A percentile compares a stretch with the other conserved stretches of the same genome.
These are phyloP conservation scores for Mycena venus DNA, from an alignment of 768 basidiomycete species.

Conservation along the genomic window DNA sequence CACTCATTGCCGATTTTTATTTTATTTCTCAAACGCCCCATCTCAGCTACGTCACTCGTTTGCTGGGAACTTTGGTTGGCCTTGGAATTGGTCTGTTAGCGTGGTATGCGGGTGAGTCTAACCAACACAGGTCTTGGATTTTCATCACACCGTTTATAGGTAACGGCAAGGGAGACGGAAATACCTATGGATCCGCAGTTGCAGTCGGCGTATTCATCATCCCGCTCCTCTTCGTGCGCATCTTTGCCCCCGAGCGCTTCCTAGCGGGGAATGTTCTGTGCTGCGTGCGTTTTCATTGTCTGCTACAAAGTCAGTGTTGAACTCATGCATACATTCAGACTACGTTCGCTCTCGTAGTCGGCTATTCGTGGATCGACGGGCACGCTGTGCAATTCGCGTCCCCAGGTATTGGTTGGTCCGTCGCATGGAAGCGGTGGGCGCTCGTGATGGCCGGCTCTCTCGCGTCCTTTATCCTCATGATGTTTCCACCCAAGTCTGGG, in stretches of 20 bases:
- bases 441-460: constrained; percentile 65
- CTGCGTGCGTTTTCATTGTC: no score
- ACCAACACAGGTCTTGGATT: not conserved
- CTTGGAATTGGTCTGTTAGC: not conserved
- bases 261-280: no score
- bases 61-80: constrained; percentile 49
- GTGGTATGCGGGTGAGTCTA: not conserved
- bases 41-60: constrained; percentile 58
- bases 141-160: not conserved
- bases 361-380: not conserved
- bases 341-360: not conserved
- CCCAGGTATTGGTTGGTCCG: constrained; percentile 56
- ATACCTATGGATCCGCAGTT: no score
- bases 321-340: no score
- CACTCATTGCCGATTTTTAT: constrained; percentile 3
- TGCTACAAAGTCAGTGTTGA: no score
- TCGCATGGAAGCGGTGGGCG: constrained; percentile 66
- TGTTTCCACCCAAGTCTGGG: constrained; percentile 65
- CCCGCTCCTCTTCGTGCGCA: no score
- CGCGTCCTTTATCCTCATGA: constrained; percentile 67
- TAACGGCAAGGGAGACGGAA: not conserved
- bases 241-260: no score
- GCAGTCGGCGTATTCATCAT: no score
- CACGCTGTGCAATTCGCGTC: not conserved
- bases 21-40: no score